Percentiles rank a stretch among this genome's conserved stretches.
phyloP scores from a whole-genome alignment of 768 basidiomycete genomes.

The Chlorophyllum brunneum region DNA sequence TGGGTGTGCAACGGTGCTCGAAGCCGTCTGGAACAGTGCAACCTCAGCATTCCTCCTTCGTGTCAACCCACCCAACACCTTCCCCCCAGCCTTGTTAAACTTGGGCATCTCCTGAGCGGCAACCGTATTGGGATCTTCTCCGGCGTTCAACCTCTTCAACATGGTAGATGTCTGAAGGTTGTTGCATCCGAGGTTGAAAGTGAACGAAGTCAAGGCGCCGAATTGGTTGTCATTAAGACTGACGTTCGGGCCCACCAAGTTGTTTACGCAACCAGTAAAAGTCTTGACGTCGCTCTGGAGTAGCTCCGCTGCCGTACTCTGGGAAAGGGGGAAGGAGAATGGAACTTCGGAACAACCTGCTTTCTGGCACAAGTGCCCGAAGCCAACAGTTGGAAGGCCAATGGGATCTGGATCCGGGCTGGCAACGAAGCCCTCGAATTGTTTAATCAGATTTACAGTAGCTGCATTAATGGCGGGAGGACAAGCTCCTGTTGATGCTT shows the following conservation, averaged over 20 bases:
- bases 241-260: slow-evolving; percentile 24
- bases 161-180: slow-evolving; percentile 26
- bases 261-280: slow-evolving; percentile 27
- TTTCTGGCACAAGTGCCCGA: slow-evolving; percentile 27
- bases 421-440: slow-evolving; percentile 30
- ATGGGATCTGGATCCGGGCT: slow-evolving; percentile 29
- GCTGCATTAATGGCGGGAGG: slow-evolving; percentile 23
- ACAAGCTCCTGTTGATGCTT: slow-evolving; percentile 20
- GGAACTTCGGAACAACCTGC: slow-evolving; percentile 20
- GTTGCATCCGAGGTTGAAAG: slow-evolving; percentile 32
- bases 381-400: slow-evolving; percentile 31
- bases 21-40: slow-evolving; percentile 29
- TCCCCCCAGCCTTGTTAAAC: slow-evolving; percentile 28
- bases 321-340: slow-evolving; percentile 27
- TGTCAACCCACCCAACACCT: slow-evolving; percentile 25
- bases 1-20: slow-evolving; percentile 27
- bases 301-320: slow-evolving; percentile 22
- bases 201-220: slow-evolving; percentile 28
- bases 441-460: slow-evolving; percentile 25
- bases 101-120: slow-evolving; percentile 32
- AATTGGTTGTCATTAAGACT: slow-evolving; percentile 33
- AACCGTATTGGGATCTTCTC: slow-evolving; percentile 32
- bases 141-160: slow-evolving; percentile 29
- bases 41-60: slow-evolving; percentile 30
- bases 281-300: slow-evolving; percentile 24